Base-by-base conservation (phyloP, 2,329 filamentous ascomycete species). In the Xylariaceae sp. region DNA sequence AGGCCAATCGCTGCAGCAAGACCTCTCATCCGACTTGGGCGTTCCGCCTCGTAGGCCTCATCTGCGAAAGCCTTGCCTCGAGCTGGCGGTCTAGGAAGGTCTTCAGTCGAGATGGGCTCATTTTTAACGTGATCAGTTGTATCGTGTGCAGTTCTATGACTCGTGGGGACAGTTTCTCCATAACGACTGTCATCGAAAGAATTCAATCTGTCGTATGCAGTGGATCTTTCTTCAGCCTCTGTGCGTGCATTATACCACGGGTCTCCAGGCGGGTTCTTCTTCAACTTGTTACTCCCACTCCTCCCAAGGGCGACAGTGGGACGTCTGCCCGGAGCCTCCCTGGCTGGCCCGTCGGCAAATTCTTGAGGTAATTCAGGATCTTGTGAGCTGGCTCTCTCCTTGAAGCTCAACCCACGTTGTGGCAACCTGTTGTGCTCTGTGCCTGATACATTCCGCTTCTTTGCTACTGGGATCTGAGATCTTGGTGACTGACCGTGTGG, bases 321-420 rank as follows among this genome's bases (percentile, higher is more conserved):
- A 38, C 70, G 67, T 28, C 68, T 67, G 5, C 61, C 61, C 3
- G 66, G 62, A 4, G 67, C 63, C 19, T 10, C 38, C 5, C 48
- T 38, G 2, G 73, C 63, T 6, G 63, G 43, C 54, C 62, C 18
- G 11, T 56, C 51, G 14, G 61, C 64, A 22, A 61, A 59, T n/a
- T 57, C 65, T 22, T 61, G 66, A 2, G 71, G 67, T 10, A 71
- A 56, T 14, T 68, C 66, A 39, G 72, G 59, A 17, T 78, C 75
- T 45, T 73, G 73, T 54, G 72, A 73, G 2, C 71, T 74, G 6
- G 81, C 74, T 47, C 80, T 76, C 57, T 85, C 82, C n/a, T 81
- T 79, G 66, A 83, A 82, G 66, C 82, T 86, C 39, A 82, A 62
- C 47, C 82, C 81, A 45, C 81, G 77, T 62, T 79, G 76, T 3